Evolutionary conservation across 768 basidiomycete species (phyloP), one percentile per base, ranked within the genome.

Genomic region (Serendipita sp.): DNA sequence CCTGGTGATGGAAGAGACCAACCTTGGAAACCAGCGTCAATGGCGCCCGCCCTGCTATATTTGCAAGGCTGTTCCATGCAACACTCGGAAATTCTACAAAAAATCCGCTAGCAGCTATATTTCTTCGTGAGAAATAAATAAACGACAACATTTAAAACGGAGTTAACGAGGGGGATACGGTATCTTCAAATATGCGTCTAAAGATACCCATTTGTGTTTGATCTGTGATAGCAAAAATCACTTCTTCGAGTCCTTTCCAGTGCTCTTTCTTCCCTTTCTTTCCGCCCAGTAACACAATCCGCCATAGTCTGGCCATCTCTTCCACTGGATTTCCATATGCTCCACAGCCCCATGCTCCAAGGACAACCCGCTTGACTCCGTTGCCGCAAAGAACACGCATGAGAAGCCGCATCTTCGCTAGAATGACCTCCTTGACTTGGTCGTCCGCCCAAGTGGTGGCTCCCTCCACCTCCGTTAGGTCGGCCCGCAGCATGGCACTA

Each of bases 251-350:
- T n/a, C 56, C 56, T 5, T 30, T 8, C 56, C 56, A 60, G 3
- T 60, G 5, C 56, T 60, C 56, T 38, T 60, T 60, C 32, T 28
- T 60, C 24, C 56, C 56, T 38, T 35, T 30, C 56, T 60, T 60
- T 10, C 35, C 35, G 16, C 56, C 56, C 10, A 60, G 5, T 11
- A 60, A 28, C 16, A 60, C 56, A 11, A n/a, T 38, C 16, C 56
- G 11, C 56, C 56, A 60, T n/a, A 60, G 56, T n/a, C 8, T 37
- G 16, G 56, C 56, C 16, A 60, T 35, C 10, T 60, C 56, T 35
- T 60, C 56, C 16, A 60, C 56, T 5, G 56, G 56, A n/a, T 60
- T 60, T 10, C 56, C 56, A 35, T 60, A 60, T 38, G 56, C 56
- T 37, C 56, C 56, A 28, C 56, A 60, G n/a, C 56, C 56, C 56